Evolutionary conservation across 2,329 filamentous ascomycete species (phyloP).

Genomic region (Ophioceras dolichostomum): DNA sequence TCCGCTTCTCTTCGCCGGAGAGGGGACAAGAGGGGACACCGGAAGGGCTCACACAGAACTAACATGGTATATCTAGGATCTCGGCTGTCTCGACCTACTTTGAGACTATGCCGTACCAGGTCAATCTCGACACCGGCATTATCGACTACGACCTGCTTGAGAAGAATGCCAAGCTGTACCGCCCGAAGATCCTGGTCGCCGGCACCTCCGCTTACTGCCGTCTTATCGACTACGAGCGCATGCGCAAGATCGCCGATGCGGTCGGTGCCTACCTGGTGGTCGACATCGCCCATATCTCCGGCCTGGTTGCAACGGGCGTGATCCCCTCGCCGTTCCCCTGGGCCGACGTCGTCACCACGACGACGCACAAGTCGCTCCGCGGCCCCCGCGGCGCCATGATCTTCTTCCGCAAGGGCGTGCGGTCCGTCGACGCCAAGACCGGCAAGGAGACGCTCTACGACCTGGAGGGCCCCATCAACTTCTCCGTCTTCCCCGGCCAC

Average conservation of each 20-base stretch:
- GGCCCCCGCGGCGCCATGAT: constrained; percentile 98
- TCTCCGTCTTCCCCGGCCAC: constrained; percentile 97
- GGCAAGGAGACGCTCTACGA: constrained; percentile 87
- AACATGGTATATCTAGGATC: too few relatives aligned
- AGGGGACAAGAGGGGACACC: too few relatives aligned
- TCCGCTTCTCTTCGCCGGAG: background rate
- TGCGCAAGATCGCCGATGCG: constrained; percentile 90
- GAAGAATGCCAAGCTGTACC: constrained; percentile 82
- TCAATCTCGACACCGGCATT: constrained; percentile 79
- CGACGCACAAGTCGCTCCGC: constrained; percentile 97
- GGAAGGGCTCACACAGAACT: too few relatives aligned
- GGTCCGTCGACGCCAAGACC: constrained; percentile 79
- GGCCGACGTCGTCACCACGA: constrained; percentile 95
- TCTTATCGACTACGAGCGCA: constrained; percentile 89
- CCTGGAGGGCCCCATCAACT: constrained; percentile 92
- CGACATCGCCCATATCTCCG: constrained; percentile 98
- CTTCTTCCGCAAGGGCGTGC: constrained; percentile 97
- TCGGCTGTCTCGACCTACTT: constrained; percentile 98
- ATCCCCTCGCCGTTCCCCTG: constrained; percentile 87
- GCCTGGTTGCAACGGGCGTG: constrained; percentile 83
- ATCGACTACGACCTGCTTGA: constrained; percentile 94
- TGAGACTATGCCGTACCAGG: constrained; percentile 94
- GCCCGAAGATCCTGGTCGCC: constrained; percentile 90
- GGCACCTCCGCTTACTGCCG: constrained; percentile 98
- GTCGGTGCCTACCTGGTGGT: constrained; percentile 91